Evolutionary conservation across 2,329 filamentous ascomycete species (phyloP).

Genomic region (Microsporum audouinii): DNA sequence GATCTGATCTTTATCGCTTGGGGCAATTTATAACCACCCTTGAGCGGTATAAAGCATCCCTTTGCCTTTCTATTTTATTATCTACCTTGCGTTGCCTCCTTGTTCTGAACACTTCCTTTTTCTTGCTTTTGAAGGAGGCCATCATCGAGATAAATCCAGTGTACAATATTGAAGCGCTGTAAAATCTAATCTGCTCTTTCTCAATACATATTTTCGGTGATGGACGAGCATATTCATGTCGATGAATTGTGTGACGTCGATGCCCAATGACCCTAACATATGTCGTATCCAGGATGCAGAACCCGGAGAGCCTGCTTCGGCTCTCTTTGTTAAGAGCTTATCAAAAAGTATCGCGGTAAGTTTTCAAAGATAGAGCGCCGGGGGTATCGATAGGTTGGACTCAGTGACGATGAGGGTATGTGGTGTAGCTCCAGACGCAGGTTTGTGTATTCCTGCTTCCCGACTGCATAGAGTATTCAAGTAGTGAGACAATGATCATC

Average conservation of each 20-base stretch:
- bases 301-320: no score
- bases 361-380: no score
- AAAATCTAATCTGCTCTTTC: constrained; percentile 3
- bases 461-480: no score
- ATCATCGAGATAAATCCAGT: not conserved
- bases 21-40: not conserved
- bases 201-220: not conserved
- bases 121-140: not conserved
- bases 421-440: no score
- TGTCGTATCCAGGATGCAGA: no score
- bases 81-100: not conserved
- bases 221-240: not conserved
- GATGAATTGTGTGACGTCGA: no score
- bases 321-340: no score
- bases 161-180: constrained; percentile 9
- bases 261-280: not conserved
- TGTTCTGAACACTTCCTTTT: not conserved
- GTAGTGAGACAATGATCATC: no score
- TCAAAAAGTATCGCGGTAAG: no score
- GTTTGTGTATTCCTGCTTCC: no score
- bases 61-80: not conserved
- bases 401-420: no score
- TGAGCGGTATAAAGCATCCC: not conserved
- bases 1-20: not conserved
- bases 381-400: no score